These are phyloP conservation scores for Pichia sp. DNA, from an alignment of 1,139 yeast genomes.

Conservation along the genomic window DNA sequence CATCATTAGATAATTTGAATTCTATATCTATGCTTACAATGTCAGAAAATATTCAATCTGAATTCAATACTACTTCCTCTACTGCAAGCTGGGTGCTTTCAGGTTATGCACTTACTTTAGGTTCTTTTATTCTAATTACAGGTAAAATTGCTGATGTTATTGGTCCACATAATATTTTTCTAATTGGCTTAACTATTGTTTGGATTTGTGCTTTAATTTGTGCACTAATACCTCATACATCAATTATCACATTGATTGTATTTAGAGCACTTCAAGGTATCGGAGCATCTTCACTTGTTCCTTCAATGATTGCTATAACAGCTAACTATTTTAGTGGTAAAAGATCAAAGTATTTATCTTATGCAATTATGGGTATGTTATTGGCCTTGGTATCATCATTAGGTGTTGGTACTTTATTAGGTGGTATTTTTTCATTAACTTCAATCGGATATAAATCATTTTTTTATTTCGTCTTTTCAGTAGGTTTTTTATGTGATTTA, in stretches of 20 bases:
- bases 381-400: slow-evolving; percentile 20
- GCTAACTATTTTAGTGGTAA: slow-evolving; percentile 28
- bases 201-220: slow-evolving; percentile 28
- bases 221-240: slow-evolving; percentile 1
- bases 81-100: slow-evolving; percentile 33
- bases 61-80: slow-evolving; percentile 24
- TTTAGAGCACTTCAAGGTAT: slow-evolving; percentile 36
- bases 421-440: slow-evolving; percentile 33
- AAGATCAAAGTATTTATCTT: slow-evolving; percentile 15
- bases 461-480: slow-evolving; percentile 29
- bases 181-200: slow-evolving; percentile 20
- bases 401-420: slow-evolving; percentile 32
- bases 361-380: slow-evolving; percentile 25
- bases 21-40: slow-evolving; percentile 29
- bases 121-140: slow-evolving; percentile 32
- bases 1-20: slow-evolving; percentile 28
- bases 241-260: slow-evolving; percentile 29
- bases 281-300: slow-evolving; percentile 32
- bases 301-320: slow-evolving; percentile 29
- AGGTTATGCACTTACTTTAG: slow-evolving; percentile 34
- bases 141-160: slow-evolving; percentile 35
- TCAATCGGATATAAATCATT: slow-evolving; percentile 30
- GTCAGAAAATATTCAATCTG: slow-evolving; percentile 21
- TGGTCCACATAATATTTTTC: slow-evolving; percentile 30
- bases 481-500: slow-evolving; percentile 13